Evolutionary conservation across 164 flowering plant species (phyloP).

Genomic region (Nymphaea colorata): DNA sequence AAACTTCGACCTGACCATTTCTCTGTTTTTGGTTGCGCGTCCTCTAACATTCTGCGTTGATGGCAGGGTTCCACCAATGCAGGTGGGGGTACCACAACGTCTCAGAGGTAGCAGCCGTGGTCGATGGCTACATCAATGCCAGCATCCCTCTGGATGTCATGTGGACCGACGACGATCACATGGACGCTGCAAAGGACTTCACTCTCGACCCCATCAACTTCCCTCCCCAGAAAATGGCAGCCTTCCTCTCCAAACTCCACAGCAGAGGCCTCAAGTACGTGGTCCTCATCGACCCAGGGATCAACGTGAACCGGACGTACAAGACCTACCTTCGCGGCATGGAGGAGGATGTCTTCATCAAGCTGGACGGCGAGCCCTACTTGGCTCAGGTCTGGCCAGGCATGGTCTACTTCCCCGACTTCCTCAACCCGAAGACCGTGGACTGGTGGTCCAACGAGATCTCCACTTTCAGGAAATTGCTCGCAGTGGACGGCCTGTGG

Average conservation of each 20-base stretch:
- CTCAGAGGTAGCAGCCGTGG: conserved; percentile 63
- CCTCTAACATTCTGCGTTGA: not conserved
- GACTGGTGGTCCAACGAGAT: conserved; percentile 66
- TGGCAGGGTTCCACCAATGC: conserved; percentile 69
- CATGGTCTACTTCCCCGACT: conserved; percentile 67
- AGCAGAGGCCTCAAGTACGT: conserved; percentile 49
- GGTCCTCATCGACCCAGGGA: conserved; percentile 68
- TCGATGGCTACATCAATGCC: conserved; percentile 52
- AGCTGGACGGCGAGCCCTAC: conserved; percentile 43
- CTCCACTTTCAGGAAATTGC: conserved; percentile 44
- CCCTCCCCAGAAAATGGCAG: conserved; percentile 40
- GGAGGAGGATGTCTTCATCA: conserved; percentile 55
- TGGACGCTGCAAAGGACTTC: conserved; percentile 71
- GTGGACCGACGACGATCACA: conserved; percentile 82
- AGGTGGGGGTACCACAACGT: conserved; percentile 75
- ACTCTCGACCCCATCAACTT: conserved; percentile 51
- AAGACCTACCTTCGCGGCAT: conserved; percentile 45
- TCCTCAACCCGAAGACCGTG: conserved; percentile 56
- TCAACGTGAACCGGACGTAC: conserved; percentile 40
- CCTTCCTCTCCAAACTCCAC: conserved; percentile 49
- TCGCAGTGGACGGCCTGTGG: conserved; percentile 79
- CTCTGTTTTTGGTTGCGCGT: no score
- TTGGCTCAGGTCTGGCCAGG: conserved; percentile 84
- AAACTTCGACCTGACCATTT: no score
- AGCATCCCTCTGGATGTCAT: conserved; percentile 73